Base-by-base conservation (phyloP, 805 yeast species). In the Candida tallmaniae region DNA sequence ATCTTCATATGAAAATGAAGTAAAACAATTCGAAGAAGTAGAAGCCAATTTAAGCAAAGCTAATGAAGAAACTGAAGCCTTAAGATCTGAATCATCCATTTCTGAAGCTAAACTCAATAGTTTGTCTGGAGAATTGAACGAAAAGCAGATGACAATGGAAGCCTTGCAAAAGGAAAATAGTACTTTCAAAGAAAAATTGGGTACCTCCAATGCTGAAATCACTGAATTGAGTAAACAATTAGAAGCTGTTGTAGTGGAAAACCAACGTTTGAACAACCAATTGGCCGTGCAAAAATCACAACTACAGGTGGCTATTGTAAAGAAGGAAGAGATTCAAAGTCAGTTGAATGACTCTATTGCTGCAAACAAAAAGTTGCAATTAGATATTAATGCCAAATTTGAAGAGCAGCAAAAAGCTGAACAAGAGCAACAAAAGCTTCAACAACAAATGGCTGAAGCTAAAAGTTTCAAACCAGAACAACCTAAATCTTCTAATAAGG, bases 71-170 rank as follows among this genome's bases (percentile, higher is more conserved):
- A 72, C 81, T 5, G 87, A 80, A 37, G 70, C 76, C 26, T 62
- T 88, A 45, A 68, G 82, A 46, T 76, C 84, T 35, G 89, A 86
- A 47, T 67, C 85, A 1, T 74, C 86, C 0, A 70, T 84, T 27
- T 73, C 83, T 2, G 95, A 88, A 54, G 94, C 95, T 8, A 82
- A 76, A 47, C 73, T 74, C 48, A 82, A 84, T 54, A 78, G 83
- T 4, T 70, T 81, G 30, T 83, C 85, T 40, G 55, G 76, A 0
- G 78, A 82, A 42, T 66, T 82, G 42, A 77, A 76, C 44, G 74
- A 73, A 29, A 62, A 80, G 34, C 83, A 82, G 47, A 53, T 69
- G 4, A 70, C 73, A 13, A 65, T 81, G 29, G 85, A 81, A 35
- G 74, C 73, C 31, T 71, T 82, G n/a, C 89, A 84, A 58, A 73